Conservation (phyloP, 140 eudicot genomes). For the Cichorium intybus region DNA sequence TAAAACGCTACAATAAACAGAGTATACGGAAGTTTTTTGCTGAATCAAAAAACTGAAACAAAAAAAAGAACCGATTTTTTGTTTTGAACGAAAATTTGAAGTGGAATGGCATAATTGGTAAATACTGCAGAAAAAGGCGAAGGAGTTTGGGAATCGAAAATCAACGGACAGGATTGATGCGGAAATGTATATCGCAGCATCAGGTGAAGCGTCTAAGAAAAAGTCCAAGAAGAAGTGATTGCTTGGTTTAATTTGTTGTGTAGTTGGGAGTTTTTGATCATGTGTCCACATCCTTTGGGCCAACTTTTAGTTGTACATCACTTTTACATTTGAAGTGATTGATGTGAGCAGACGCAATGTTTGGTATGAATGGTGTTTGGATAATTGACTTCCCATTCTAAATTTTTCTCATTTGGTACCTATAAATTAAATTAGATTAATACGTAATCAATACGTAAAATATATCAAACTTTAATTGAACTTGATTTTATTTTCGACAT, state of each 20-base stretch:
- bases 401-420: too few relatives aligned
- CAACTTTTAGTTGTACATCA: conserved; percentile 8
- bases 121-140: conserved; percentile 64
- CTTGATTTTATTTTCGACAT: too few relatives aligned
- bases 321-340: conserved; percentile 2
- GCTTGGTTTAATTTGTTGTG: not conserved
- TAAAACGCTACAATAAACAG: too few relatives aligned
- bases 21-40: too few relatives aligned
- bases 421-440: too few relatives aligned
- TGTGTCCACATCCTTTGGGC: not conserved
- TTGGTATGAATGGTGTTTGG: too few relatives aligned
- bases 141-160: conserved; percentile 59
- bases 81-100: too few relatives aligned
- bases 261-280: not conserved
- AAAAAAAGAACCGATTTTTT: too few relatives aligned
- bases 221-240: conserved; percentile 26
- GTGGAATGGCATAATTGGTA: not conserved
- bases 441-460: too few relatives aligned
- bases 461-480: too few relatives aligned
- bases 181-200: conserved; percentile 51
- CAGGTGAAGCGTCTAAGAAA: conserved; percentile 38
- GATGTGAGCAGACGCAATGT: conserved; percentile 2
- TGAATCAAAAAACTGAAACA: too few relatives aligned
- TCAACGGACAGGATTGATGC: conserved; percentile 50
- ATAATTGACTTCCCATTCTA: too few relatives aligned